Evolutionary conservation across 208 protist genomes (phyloP).

Genomic region (Leishmania gerbilli): DNA sequence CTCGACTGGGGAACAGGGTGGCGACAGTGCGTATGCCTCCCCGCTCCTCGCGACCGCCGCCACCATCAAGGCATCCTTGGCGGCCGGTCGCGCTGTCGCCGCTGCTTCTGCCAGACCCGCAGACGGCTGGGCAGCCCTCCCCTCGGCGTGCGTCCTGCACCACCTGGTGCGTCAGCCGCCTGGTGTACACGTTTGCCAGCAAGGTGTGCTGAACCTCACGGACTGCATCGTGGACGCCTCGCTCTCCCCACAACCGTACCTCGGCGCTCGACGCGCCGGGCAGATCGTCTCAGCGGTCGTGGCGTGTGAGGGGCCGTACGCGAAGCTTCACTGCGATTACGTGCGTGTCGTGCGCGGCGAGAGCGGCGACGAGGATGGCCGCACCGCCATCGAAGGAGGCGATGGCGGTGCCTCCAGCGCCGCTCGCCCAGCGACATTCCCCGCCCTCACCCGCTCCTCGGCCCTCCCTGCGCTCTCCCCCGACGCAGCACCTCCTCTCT

Average conservation of each 20-base stretch:
- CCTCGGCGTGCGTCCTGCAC: background rate
- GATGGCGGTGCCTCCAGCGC: background rate
- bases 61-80: background rate
- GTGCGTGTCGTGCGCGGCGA: slow-evolving; percentile 16
- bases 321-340: slow-evolving; percentile 24
- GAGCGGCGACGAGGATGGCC: background rate
- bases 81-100: background rate
- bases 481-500: background rate
- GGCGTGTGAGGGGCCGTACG: slow-evolving; percentile 22
- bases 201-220: slow-evolving; percentile 20
- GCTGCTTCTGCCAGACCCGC: background rate
- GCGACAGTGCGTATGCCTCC: background rate
- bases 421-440: background rate
- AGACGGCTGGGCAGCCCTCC: background rate
- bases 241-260: slow-evolving; percentile 1
- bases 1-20: background rate
- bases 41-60: background rate
- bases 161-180: slow-evolving; percentile 3
- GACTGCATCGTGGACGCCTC: slow-evolving; percentile 28
- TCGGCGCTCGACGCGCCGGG: background rate
- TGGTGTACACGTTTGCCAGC: slow-evolving; percentile 25
- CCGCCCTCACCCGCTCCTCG: background rate
- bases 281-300: slow-evolving; percentile 5
- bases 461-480: background rate
- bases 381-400: background rate